Base-by-base conservation (phyloP, 2,329 filamentous ascomycete species). In the Torrubiella hemipterigena region DNA sequence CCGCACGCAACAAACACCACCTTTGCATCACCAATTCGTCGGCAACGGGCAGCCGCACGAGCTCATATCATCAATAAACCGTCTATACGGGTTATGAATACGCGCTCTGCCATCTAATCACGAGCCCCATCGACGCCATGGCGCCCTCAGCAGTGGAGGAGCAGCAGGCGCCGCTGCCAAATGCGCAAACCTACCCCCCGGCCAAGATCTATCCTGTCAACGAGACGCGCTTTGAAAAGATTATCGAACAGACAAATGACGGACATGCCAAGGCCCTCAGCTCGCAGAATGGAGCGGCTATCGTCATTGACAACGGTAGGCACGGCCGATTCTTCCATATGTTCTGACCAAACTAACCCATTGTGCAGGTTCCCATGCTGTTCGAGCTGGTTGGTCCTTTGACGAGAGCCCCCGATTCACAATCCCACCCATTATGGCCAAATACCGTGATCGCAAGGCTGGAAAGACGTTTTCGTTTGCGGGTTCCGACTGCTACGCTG, bases 271-370 rank as follows among this genome's bases (percentile, higher is more conserved):
- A 70, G 43, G 87, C 83, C 37, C 67, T 71, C 30, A 59, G 71
- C 34, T 59, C 68, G 14, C 55, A 66, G 12, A 67, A 62, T 35
- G 60, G 63, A 27, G 81, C 77, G 31, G 84, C 86, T 30, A 95
- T 98, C 48, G 83, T 98, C 39, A 96, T 98, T 50, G 91, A 98
- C 62, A 95, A 95, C 80, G 91, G 87, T 93, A 61, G 38, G 58
- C 28, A 24, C 28, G 10, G 4, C 14, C 26, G 27, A 28, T n/a
- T 6, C 9, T 15, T 9, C 16, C 12, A 6, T 12, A 10, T 8
- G 5, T 13, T 23, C 7, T 10, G 29, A 17, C 21, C 15, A 22
- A 33, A 29, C 17, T 32, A 16, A 19, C 31, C 30, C 18, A 17
- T 12, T 18, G 17, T 32, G 22, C 30, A 94, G 87, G 91, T 43